Conservation (phyloP, 2,329 filamentous ascomycete species). For the Tolypocladium inflatum region DNA sequence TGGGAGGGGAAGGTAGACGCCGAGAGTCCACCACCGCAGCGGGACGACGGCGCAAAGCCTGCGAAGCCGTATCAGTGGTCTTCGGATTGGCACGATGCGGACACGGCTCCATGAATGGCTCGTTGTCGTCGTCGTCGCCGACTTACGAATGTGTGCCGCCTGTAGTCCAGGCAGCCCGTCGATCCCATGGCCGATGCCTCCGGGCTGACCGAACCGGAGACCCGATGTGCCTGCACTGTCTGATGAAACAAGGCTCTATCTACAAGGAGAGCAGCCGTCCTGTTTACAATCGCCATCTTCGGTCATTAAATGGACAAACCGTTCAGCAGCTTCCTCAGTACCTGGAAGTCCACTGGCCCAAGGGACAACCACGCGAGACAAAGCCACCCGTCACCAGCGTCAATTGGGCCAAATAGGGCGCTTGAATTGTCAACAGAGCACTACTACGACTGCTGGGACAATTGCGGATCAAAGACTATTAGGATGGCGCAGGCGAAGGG, state of each 20-base stretch:
- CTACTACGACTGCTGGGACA: neutral
- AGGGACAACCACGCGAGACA: neutral
- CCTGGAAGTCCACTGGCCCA: neutral
- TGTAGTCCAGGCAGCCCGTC: neutral
- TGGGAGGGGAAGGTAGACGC: slow-evolving; percentile 39
- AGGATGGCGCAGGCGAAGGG: neutral
- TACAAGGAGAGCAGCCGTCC: neutral
- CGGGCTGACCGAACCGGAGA: neutral
- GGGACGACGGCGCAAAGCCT: slow-evolving; percentile 8
- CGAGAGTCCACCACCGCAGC: slow-evolving; percentile 4
- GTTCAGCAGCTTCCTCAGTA: neutral
- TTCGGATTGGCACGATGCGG: slow-evolving; percentile 23
- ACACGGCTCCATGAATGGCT: slow-evolving; percentile 13
- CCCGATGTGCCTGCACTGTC: neutral
- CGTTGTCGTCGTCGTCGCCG: neutral
- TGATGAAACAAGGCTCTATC: neutral
- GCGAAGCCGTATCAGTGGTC: slow-evolving; percentile 21
- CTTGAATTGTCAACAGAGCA: no score
- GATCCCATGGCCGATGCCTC: neutral
- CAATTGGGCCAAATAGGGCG: neutral
- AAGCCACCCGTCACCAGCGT: neutral
- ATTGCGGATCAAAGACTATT: neutral
- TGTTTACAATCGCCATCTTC: neutral
- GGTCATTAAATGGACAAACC: neutral
- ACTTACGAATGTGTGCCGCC: no score